Conservation (phyloP, 805 yeast species). For the Monosporozyma yasuniensis region DNA sequence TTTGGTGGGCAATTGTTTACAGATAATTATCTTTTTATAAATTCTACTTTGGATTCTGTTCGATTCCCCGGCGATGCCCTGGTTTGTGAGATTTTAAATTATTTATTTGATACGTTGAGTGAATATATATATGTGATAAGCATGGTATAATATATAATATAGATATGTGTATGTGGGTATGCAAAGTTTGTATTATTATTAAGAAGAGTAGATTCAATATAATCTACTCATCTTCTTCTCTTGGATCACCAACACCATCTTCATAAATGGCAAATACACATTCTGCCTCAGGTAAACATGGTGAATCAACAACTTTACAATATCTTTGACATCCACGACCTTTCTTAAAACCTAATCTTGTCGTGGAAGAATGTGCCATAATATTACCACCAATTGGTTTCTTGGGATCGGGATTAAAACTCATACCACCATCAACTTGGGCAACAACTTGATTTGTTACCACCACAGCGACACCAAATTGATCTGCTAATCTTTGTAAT, state of each 20-base stretch:
- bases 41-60: no score
- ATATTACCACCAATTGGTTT: constrained; percentile 98
- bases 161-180: background rate
- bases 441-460: constrained; percentile 96
- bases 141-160: background rate
- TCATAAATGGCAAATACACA: constrained; percentile 92
- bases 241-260: constrained; percentile 95
- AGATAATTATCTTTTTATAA: no score
- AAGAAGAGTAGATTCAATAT: no score
- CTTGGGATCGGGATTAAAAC: constrained; percentile 91
- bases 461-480: constrained; percentile 94
- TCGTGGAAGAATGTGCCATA: constrained; percentile 93
- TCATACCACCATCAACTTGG: constrained; percentile 81
- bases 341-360: constrained; percentile 81
- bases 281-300: constrained; percentile 92
- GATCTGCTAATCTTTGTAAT: constrained; percentile 89
- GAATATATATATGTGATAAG: background rate
- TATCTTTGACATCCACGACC: constrained; percentile 88
- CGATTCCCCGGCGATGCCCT: background rate
- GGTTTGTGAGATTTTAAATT: background rate
- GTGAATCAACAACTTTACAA: constrained; percentile 92
- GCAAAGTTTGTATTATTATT: no score
- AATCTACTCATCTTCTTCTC: constrained; percentile 57
- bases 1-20: no score
- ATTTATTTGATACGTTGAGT: background rate